Base-by-base conservation (phyloP, 2,329 filamentous ascomycete genomes). In the Xylogone sp. region DNA sequence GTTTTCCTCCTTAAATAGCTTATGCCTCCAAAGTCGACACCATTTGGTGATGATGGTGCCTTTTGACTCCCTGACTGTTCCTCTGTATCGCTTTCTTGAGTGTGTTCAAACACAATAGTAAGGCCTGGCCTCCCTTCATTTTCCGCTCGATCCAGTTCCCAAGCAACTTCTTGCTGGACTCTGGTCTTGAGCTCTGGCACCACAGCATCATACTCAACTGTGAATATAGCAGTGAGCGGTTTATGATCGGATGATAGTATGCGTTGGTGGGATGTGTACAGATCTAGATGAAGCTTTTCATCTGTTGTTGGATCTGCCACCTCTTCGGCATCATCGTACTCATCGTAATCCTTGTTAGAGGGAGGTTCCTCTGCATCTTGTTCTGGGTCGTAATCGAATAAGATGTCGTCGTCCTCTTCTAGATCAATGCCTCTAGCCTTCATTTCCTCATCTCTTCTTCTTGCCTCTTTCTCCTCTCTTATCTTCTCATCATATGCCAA, bases 211-310 rank as follows among this genome's bases (percentile, higher is more conserved):
- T 94, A 97, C 43, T 87, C 86, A 7, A 99, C 71, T 0, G 82
- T 86, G 64, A 97, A 97, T 1, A 92, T 75, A 1, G 91, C 90
- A 53, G 86, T 82, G 2, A 99, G 73, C 0, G 94, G 95, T 67
- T 99, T 99, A 70, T 99, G 94, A 62, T 99, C 94, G 0, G 93
- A 97, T 1, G 93, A 96, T 16, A 89, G 81, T 21, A 99, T 86
- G 18, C 88, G 81, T 68, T 97, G 94, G 63, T 97, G 90, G 0
- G 92, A 93, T 0, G 85, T 83, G 66, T 99, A 99, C 52, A 88
- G 69, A 50, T 84, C 79, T 29, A 83, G 69, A 21, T 68, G 68
- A 50, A 76, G 79, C 0, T 80, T 81, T 21, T 84, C 81, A 16
- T 39, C 34, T 55, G 81, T 83, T 0, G 82, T 83, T 2, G 76